Conservation (phyloP, 768 basidiomycete genomes). For the Leccinellum albellum region DNA sequence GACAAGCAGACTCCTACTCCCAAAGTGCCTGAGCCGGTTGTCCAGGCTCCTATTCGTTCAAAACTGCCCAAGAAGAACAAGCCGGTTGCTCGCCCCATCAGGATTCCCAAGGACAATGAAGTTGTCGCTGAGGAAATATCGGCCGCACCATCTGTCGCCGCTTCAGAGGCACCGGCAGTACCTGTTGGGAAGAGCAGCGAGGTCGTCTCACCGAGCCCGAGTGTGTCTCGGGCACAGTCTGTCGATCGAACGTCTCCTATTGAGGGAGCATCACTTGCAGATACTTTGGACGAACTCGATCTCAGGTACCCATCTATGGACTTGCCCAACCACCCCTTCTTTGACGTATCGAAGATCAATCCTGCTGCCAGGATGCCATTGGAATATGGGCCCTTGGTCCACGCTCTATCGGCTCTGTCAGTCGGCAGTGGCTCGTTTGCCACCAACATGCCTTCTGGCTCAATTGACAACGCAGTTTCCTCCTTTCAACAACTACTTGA, state of each 20-base stretch:
- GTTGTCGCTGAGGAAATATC: constrained; percentile 39
- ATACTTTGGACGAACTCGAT: constrained; percentile 67
- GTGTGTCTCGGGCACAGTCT: constrained; percentile 59
- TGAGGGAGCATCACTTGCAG: constrained; percentile 51
- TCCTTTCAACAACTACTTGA: constrained; percentile 87
- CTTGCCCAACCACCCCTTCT: constrained; percentile 68
- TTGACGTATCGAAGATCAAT: constrained; percentile 66
- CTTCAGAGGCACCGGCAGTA: constrained; percentile 45
- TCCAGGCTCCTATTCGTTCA: constrained; percentile 72
- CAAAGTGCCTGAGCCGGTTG: constrained; percentile 33
- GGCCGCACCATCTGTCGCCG: constrained; percentile 40
- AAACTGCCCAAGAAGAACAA: constrained; percentile 84
- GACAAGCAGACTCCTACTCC: constrained; percentile 19
- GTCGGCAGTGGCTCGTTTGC: constrained; percentile 83
- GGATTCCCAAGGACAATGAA: constrained; percentile 59
- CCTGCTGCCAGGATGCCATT: constrained; percentile 77
- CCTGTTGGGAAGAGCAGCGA: constrained; percentile 32
- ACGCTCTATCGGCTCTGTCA: constrained; percentile 81
- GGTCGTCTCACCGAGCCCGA: constrained; percentile 45
- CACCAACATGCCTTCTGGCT: constrained; percentile 72
- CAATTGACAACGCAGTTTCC: constrained; percentile 87
- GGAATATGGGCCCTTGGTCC: constrained; percentile 81
- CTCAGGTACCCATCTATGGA: constrained; percentile 59
- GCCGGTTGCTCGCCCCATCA: constrained; percentile 55
- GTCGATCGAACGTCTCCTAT: constrained; percentile 45